Evolutionary conservation across 1,284 basidiomycete species (phyloP).

Genomic region (Ganoderma multipileum): DNA sequence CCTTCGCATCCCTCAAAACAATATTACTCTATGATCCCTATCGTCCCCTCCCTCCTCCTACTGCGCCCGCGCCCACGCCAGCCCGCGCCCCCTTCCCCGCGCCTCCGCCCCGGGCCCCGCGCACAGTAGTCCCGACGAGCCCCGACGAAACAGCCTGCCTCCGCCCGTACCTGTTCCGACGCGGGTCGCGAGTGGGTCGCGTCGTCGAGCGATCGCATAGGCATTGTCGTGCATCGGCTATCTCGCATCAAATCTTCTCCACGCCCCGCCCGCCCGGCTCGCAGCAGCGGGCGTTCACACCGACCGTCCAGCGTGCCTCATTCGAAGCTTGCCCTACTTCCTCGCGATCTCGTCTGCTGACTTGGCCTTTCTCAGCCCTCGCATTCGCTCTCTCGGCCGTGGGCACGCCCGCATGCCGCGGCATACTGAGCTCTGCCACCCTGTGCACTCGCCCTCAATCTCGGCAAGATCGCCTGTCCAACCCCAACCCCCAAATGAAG

Average conservation of each 20-base stretch:
- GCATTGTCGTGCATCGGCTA: constrained; percentile 16
- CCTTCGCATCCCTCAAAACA: constrained; percentile 8
- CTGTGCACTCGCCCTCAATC: background rate
- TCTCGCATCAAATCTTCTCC: constrained; percentile 34
- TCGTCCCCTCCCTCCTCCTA: background rate
- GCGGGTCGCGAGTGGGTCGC: background rate
- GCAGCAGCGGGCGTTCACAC: constrained; percentile 27
- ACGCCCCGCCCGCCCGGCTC: constrained; percentile 4
- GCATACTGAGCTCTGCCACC: background rate
- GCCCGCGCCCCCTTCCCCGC: background rate
- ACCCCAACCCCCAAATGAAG: background rate
- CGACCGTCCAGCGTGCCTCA: constrained; percentile 32
- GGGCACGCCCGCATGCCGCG: constrained; percentile 11
- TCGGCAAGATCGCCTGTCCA: constrained; percentile 4
- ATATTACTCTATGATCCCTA: background rate
- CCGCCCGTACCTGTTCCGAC: background rate
- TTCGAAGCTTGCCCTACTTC: constrained; percentile 22
- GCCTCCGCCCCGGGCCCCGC: background rate
- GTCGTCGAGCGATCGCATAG: background rate
- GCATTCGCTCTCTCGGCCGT: constrained; percentile 22
- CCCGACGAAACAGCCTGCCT: background rate
- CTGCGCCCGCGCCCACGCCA: background rate
- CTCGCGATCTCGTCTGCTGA: constrained; percentile 34
- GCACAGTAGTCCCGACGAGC: background rate
- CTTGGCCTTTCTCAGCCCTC: constrained; percentile 24